Base-by-base conservation (phyloP, 2,329 filamentous ascomycete species). In the Hirsutella minnesotensis region DNA sequence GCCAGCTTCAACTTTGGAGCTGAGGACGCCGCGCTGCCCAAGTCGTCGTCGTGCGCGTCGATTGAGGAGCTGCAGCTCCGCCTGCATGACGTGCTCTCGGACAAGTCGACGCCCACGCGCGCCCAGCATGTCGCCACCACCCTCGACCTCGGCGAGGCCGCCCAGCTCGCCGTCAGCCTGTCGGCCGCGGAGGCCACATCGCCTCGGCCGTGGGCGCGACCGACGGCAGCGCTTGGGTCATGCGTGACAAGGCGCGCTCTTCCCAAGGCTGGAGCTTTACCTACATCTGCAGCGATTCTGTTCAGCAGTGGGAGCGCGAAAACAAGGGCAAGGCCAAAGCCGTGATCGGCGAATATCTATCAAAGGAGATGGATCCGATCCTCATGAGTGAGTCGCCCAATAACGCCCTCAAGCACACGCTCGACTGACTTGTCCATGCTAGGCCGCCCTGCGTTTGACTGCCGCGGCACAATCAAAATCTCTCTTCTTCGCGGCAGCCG, bases 381-480 rank as follows among this genome's bases (percentile, higher is more conserved):
- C 63, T 69, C 20, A 50, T 68, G 31, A 58, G 73, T 73, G 61
- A 49, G 65, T 51, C 18, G 18, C 36, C n/a, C n/a, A n/a, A n/a
- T n/a, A n/a, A n/a, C n/a, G n/a, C n/a, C n/a, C n/a, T n/a, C n/a
- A n/a, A 4, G 4, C 16, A 20, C 15, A 7, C n/a, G n/a, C n/a
- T n/a, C 29, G 18, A 51, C 48, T 47, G 16, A 46, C 39, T n/a
- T 40, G 2, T 21, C n/a, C 29, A 27, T 34, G 16, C 12, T 47
- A 75, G 72, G 59, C 22, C 71, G 75, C 13, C 75, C 75, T 41
- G 75, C 75, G 0, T 79, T 77, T 48, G 73, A 79, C 50, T 79
- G 75, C 46, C 66, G 70, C 31, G 75, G 75, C 16, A 61, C 62
- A 1, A 54, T 78, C 16, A 63, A 57, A 3, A 63, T 79, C 36